Evolutionary conservation across 805 yeast genomes (phyloP).

Genomic region (Candida argentea): DNA sequence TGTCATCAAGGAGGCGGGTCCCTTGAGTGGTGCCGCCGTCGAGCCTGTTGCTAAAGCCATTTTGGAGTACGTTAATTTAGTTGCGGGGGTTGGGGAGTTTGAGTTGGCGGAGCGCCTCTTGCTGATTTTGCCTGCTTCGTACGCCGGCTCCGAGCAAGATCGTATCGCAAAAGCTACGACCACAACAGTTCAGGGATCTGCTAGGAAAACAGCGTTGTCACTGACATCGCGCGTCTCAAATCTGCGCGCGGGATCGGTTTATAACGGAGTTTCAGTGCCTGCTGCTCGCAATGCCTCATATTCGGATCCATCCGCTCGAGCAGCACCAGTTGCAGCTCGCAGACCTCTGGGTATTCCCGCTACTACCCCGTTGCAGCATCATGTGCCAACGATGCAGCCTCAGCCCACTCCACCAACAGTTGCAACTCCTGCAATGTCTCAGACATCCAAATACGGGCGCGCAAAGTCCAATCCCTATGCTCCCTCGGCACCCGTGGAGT

Average conservation of each 20-base stretch:
- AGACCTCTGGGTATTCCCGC: too few relatives aligned
- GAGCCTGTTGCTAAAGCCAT: conserved; percentile 49
- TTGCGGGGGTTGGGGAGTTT: conserved; percentile 75
- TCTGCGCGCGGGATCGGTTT: background rate
- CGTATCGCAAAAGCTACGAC: conserved; percentile 64
- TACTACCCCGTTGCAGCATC: background rate
- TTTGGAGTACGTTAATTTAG: conserved; percentile 71
- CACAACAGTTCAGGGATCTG: conserved; percentile 11
- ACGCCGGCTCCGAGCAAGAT: conserved; percentile 67
- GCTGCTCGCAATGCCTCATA: conserved; percentile 2
- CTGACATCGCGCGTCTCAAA: background rate
- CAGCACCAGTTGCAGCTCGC: conserved; percentile 1
- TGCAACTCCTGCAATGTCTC: conserved; percentile 2
- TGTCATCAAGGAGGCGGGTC: conserved; percentile 26
- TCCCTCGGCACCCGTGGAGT: conserved; percentile 10
- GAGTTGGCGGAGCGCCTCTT: conserved; percentile 70
- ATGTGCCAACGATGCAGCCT: conserved; percentile 1
- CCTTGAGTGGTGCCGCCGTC: conserved; percentile 32
- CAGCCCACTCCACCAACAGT: conserved; percentile 1
- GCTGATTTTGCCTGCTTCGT: conserved; percentile 59
- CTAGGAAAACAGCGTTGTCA: conserved; percentile 10
- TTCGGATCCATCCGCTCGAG: conserved; percentile 1
- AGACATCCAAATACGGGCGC: conserved; percentile 25
- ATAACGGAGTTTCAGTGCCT: background rate
- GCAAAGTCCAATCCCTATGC: conserved; percentile 13